Base-by-base conservation (phyloP, 305 asterid species). In the Salvia sclarea region DNA sequence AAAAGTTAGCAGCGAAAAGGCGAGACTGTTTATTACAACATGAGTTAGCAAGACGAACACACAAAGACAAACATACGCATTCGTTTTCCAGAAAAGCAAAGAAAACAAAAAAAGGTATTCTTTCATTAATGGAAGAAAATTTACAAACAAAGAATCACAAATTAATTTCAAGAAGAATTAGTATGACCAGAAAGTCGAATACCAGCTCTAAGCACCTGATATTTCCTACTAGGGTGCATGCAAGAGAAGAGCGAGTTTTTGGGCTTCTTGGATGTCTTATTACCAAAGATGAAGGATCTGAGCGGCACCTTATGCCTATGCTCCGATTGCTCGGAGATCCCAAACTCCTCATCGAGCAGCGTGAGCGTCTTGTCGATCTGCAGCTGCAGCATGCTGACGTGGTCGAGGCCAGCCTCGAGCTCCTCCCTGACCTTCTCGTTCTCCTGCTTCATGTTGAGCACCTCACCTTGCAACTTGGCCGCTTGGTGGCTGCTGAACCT, bases 381-480 rank as follows among this genome's bases (percentile, higher is more conserved):
- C 0, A 77, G 74, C 41, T 83, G 87, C 1, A 84, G 79, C 35
- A 47, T 40, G 17, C 73, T 53, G 1, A 71, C 87, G 0, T 58
- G 78, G 28, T 86, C 85, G 5, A 82, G 48, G 5, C 87, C 92
- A 0, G 82, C 71, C 22, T 79, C 79, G 9, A 86, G 71, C 70
- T 86, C 89, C 38, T 86, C 83, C 25, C 81, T 68, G 0, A 86
- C 83, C 76, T 81, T 86, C 20, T 78, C 81, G 33, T 80, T 83
- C 31, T 86, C 89, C 12, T 84, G 87, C 66, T 80, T 78, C 92
- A 84, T 86, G 75, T 80, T 86, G 60, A 76, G 60, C 56, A 84
- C 65, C 61, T 86, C 87, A 0, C 92, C 92, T 28, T 84, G 89
- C 12, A 86, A 74, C 73, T 78, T 84, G 1, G 92, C 92, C 40